Percentiles rank a stretch among this genome's conserved stretches.
phyloP scores from a whole-genome alignment of 2,329 filamentous ascomycete species.

The Parastagonospora nodorum region DNA sequence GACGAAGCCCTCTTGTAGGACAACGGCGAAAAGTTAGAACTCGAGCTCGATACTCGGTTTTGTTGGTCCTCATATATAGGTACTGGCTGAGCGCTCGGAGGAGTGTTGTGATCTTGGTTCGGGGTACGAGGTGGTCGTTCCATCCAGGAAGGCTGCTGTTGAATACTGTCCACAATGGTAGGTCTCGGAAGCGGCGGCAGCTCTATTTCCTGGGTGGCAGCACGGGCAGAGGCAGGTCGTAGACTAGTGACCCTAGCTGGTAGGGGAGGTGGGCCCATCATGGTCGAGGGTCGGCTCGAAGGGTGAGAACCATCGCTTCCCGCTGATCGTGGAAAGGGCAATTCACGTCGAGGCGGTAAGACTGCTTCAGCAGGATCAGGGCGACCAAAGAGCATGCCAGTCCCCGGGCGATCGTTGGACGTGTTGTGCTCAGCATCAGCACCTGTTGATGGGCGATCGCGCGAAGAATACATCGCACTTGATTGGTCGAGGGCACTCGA shows the following conservation, averaged over 20 bases:
- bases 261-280: constrained; percentile 42
- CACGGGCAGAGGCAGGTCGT: constrained; percentile 25
- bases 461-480: constrained; percentile 1
- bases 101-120: constrained; percentile 4
- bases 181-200: constrained; percentile 45
- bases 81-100: not conserved
- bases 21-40: constrained; percentile 14
- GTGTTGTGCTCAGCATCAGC: constrained; percentile 7
- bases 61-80: constrained; percentile 7
- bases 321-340: constrained; percentile 45
- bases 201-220: constrained; percentile 21
- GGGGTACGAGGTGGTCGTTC: constrained; percentile 9
- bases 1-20: constrained; percentile 9
- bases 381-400: constrained; percentile 21
- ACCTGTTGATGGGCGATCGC: constrained; percentile 1
- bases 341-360: constrained; percentile 46
- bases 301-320: constrained; percentile 26
- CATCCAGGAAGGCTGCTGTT: constrained; percentile 6
- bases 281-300: constrained; percentile 28
- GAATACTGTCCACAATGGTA: constrained; percentile 26
- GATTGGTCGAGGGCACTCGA: constrained; percentile 12
- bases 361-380: constrained; percentile 18
- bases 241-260: constrained; percentile 23
- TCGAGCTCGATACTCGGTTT: constrained; percentile 9
- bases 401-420: constrained; percentile 19